A percentile compares a stretch with the other conserved stretches of the same genome.
Evolutionary conservation across 2,329 filamentous ascomycete species (phyloP).

Genomic region (Aspergillus fischeri): DNA sequence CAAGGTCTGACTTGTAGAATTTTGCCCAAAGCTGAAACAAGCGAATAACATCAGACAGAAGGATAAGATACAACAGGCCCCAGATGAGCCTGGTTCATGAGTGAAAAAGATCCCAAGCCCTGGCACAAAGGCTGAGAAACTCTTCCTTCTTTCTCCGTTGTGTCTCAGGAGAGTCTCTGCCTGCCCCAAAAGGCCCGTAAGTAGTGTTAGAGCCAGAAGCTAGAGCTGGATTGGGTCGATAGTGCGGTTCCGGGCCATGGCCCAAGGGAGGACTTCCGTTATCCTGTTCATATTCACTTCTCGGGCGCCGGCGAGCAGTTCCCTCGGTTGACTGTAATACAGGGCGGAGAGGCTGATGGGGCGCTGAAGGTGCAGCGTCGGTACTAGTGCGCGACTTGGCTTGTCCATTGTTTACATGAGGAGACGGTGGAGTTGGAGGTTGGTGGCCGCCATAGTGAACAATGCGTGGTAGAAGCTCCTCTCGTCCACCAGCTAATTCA

Average conservation of each 20-base stretch:
- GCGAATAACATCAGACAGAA: not conserved
- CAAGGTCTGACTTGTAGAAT: not conserved
- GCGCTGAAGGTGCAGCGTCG: slow-evolving; percentile 61
- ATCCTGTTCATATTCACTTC: slow-evolving; percentile 87
- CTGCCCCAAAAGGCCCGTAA: slow-evolving; percentile 71
- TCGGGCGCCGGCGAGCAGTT: slow-evolving; percentile 62
- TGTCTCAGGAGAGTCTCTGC: slow-evolving; percentile 76
- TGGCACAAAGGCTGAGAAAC: slow-evolving; percentile 78
- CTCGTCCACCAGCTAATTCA: slow-evolving; percentile 82
- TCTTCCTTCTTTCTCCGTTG: slow-evolving; percentile 86
- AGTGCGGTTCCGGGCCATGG: slow-evolving; percentile 57
- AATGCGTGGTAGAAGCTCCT: slow-evolving; percentile 86
- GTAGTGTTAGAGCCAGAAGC: slow-evolving; percentile 28
- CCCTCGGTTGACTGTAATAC: slow-evolving; percentile 24
- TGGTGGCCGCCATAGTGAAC: slow-evolving; percentile 95
- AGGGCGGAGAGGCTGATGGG: slow-evolving; percentile 50
- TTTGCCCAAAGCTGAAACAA: not conserved
- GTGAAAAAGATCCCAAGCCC: slow-evolving; percentile 96
- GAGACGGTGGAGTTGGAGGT: slow-evolving; percentile 85
- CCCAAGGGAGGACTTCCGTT: slow-evolving; percentile 82
- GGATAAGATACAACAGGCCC: not conserved
- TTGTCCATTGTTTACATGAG: slow-evolving; percentile 33
- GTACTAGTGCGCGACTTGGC: slow-evolving; percentile 24
- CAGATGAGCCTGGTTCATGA: slow-evolving; percentile 52
- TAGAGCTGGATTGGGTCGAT: slow-evolving; percentile 35